These are phyloP conservation scores for Cladosporium phlei DNA, from an alignment of 2,329 filamentous ascomycete species.

Conservation along the genomic window DNA sequence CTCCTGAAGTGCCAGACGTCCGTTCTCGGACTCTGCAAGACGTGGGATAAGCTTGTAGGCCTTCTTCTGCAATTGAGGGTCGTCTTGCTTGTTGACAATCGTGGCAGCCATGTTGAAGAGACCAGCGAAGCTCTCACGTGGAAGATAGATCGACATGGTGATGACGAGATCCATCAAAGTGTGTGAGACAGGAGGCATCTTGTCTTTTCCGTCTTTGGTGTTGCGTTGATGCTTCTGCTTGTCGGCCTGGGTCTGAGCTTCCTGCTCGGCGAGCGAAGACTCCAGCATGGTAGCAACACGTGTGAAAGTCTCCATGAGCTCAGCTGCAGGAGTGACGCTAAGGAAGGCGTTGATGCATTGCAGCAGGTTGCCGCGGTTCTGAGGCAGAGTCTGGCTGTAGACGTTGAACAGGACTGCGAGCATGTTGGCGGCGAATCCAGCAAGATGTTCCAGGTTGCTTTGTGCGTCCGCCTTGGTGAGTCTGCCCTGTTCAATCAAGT, in stretches of 20 bases:
- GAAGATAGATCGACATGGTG: slow-evolving; percentile 90
- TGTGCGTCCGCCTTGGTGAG: slow-evolving; percentile 69
- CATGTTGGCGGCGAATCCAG: slow-evolving; percentile 76
- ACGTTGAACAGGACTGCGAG: slow-evolving; percentile 98
- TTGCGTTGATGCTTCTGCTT: slow-evolving; percentile 52
- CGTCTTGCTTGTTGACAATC: slow-evolving; percentile 73
- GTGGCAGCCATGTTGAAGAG: slow-evolving; percentile 83
- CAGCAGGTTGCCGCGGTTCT: slow-evolving; percentile 83
- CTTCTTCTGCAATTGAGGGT: slow-evolving; percentile 96
- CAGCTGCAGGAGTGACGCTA: slow-evolving; percentile 61
- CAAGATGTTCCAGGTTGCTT: slow-evolving; percentile 77
- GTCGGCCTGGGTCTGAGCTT: slow-evolving; percentile 58
- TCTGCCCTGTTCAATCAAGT: slow-evolving; percentile 71
- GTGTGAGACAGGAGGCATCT: slow-evolving; percentile 86
- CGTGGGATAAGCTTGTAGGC: slow-evolving; percentile 96
- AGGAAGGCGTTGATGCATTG: slow-evolving; percentile 93
- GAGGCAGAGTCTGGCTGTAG: slow-evolving; percentile 91
- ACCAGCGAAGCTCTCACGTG: slow-evolving; percentile 74
- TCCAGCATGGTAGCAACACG: slow-evolving; percentile 83
- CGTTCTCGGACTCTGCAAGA: slow-evolving; percentile 73
- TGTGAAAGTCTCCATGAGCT: slow-evolving; percentile 82
- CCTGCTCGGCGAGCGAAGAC: slow-evolving; percentile 57
- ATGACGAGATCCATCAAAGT: slow-evolving; percentile 96
- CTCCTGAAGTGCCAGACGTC: slow-evolving; percentile 69
- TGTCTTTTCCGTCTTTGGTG: slow-evolving; percentile 52